Evolutionary conservation across 1,284 basidiomycete genomes (phyloP).

Genomic region (Cronartium quercuum): DNA sequence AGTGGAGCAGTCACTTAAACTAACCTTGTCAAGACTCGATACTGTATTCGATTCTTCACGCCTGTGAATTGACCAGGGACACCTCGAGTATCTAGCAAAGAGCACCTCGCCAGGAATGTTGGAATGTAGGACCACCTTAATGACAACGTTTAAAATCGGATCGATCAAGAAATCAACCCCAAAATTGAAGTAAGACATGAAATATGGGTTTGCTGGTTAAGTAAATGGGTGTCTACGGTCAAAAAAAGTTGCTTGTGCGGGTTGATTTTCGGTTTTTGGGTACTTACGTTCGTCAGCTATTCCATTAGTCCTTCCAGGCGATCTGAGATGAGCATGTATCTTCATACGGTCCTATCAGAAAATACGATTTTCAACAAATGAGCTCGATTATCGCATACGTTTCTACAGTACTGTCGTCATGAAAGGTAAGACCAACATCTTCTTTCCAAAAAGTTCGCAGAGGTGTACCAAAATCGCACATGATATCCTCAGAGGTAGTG

Average conservation of each 20-base stretch:
- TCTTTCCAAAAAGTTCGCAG: slow-evolving; percentile 46
- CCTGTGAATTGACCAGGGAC: slow-evolving; percentile 39
- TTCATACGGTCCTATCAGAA: slow-evolving; percentile 43
- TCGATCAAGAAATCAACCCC: slow-evolving; percentile 45
- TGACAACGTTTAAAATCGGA: slow-evolving; percentile 40
- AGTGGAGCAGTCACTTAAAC: background rate
- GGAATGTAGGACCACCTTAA: slow-evolving; percentile 45
- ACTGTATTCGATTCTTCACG: background rate
- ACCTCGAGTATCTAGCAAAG: slow-evolving; percentile 44
- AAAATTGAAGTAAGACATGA: slow-evolving; percentile 45
- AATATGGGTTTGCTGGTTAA: slow-evolving; percentile 43
- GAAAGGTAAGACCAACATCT: slow-evolving; percentile 42
- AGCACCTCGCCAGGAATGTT: slow-evolving; percentile 46
- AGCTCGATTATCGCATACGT: background rate
- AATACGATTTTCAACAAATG: background rate
- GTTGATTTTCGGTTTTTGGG: background rate
- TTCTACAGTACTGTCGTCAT: background rate
- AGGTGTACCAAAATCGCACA: slow-evolving; percentile 44
- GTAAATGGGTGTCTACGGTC: background rate
- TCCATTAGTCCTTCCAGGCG: background rate
- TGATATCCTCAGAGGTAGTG: slow-evolving; percentile 45
- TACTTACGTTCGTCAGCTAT: slow-evolving; percentile 4
- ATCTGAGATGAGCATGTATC: slow-evolving; percentile 40
- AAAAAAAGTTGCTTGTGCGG: background rate
- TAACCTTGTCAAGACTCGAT: slow-evolving; percentile 12